phyloP scores from a whole-genome alignment of 1,284 basidiomycete genomes.

The Anthracocystis walkeri region DNA sequence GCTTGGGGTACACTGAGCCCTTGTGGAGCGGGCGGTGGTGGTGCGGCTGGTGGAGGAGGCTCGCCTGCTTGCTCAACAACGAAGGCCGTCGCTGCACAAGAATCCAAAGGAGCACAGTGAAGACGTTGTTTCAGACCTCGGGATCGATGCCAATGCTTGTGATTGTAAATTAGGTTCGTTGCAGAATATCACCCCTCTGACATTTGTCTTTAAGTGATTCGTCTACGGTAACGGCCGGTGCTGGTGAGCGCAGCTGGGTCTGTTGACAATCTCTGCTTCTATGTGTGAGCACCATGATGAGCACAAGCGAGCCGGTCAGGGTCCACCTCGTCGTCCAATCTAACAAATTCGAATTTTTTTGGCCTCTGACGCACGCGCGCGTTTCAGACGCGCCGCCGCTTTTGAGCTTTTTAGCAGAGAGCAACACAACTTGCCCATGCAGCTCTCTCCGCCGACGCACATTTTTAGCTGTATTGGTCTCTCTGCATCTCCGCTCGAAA shows the following conservation, averaged over 20 bases:
- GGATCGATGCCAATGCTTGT: neutral
- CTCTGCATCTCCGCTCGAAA: neutral
- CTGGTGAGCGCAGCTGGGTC: too few relatives aligned
- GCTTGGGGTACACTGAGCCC: conserved; percentile 44
- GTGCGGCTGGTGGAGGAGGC: conserved; percentile 20
- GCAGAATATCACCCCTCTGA: neutral
- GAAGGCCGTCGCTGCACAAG: neutral
- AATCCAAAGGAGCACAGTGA: neutral
- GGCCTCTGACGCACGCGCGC: conserved; percentile 4
- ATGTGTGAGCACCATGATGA: neutral
- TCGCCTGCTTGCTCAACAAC: conserved; percentile 17
- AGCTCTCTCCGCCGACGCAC: neutral
- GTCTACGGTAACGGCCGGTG: too few relatives aligned
- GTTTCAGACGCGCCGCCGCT: conserved; percentile 3
- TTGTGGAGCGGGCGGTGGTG: conserved; percentile 20
- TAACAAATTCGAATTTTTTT: conserved; percentile 1
- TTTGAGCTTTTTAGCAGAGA: neutral
- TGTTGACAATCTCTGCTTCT: neutral
- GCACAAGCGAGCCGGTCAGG: neutral
- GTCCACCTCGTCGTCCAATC: neutral
- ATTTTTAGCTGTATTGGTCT: neutral
- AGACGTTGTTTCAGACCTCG: neutral
- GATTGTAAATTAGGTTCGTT: neutral
- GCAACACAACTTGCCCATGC: neutral
- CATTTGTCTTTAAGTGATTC: neutral